Conservation (phyloP, 148 eudicot genomes). For the Vaccinium corymbosum region DNA sequence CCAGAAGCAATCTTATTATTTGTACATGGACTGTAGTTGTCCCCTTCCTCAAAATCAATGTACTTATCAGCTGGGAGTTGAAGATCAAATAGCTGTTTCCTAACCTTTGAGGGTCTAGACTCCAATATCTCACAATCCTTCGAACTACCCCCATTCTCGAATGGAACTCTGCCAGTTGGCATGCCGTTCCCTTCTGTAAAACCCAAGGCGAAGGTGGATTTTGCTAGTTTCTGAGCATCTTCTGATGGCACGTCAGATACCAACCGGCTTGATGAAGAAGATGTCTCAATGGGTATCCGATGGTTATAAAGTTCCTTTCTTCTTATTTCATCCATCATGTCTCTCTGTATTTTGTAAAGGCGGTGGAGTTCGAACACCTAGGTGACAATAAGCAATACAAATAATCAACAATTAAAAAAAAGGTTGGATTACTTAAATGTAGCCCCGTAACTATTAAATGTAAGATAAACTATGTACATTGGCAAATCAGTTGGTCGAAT, state of each 20-base stretch:
- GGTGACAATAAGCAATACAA: constrained; percentile 10
- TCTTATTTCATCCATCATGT: constrained; percentile 71
- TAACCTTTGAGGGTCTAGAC: constrained; percentile 66
- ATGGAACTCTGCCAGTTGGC: constrained; percentile 24
- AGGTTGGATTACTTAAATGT: background rate
- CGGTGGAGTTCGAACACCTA: constrained; percentile 91
- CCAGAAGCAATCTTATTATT: constrained; percentile 20
- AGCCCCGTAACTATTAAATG: background rate
- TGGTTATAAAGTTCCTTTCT: constrained; percentile 49
- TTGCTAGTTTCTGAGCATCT: constrained; percentile 49
- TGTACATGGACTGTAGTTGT: constrained; percentile 27
- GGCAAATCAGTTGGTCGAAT: background rate
- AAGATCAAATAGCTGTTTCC: constrained; percentile 71
- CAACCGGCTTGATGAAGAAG: constrained; percentile 63
- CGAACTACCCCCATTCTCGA: constrained; percentile 36
- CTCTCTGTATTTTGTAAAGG: constrained; percentile 75
- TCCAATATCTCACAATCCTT: constrained; percentile 61
- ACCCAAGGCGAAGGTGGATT: constrained; percentile 20
- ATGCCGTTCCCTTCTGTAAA: constrained; percentile 39
- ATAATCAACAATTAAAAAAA: background rate
- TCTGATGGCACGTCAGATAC: constrained; percentile 51
- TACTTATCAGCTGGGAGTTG: constrained; percentile 73
- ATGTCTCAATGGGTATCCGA: constrained; percentile 48
- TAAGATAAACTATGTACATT: background rate
- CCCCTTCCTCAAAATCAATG: constrained; percentile 57